phyloP scores from a whole-genome alignment of 371 early-diverging fungal genomes.

The Syncephalis plumigaleata region DNA sequence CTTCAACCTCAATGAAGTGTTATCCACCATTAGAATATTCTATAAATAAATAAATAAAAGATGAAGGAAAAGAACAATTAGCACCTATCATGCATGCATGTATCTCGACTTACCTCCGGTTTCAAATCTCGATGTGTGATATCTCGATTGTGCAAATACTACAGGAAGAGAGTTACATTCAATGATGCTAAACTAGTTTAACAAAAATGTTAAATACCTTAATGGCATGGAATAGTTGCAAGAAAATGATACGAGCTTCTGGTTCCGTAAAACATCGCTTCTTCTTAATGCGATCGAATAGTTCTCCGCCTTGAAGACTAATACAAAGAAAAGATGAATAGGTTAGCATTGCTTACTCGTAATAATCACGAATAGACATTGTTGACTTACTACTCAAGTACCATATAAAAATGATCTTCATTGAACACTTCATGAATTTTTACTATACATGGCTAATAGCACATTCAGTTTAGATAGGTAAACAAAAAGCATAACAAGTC shows the following conservation, averaged over 20 bases:
- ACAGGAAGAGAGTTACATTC: background rate
- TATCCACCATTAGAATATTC: conserved; percentile 57
- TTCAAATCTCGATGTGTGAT: conserved; percentile 69
- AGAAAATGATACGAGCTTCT: conserved; percentile 64
- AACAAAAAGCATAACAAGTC: too few relatives aligned
- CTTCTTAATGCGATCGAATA: conserved; percentile 78
- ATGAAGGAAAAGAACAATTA: too few relatives aligned
- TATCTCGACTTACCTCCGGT: conserved; percentile 28
- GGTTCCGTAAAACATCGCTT: conserved; percentile 51
- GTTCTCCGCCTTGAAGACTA: conserved; percentile 64
- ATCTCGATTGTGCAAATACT: conserved; percentile 47
- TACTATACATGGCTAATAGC: conserved; percentile 35
- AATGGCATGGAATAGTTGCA: conserved; percentile 55
- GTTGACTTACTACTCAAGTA: background rate
- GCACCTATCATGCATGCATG: too few relatives aligned
- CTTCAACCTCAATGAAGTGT: conserved; percentile 46
- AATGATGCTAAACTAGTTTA: background rate
- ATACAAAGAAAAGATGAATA: background rate
- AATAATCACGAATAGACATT: too few relatives aligned
- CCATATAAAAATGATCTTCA: background rate
- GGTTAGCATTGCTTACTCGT: too few relatives aligned
- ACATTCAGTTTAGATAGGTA: too few relatives aligned
- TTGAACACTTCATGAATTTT: conserved; percentile 28
- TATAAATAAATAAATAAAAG: too few relatives aligned
- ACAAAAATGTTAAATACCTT: conserved; percentile 18